These are phyloP conservation scores for Exsudoporus floridanus DNA, from an alignment of 1,284 basidiomycete species.

Conservation along the genomic window DNA sequence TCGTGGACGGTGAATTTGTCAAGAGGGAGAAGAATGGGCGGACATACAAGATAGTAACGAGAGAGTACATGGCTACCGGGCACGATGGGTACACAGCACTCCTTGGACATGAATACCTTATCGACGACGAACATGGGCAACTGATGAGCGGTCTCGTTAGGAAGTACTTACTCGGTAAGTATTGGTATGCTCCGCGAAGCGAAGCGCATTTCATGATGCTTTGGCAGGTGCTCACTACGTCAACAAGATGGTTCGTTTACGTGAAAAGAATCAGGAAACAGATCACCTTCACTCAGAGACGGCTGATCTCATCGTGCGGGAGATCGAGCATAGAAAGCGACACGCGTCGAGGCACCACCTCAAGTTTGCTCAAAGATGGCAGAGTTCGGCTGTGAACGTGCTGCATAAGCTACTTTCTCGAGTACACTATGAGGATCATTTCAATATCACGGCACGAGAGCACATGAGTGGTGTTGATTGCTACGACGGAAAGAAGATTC, in stretches of 20 bases:
- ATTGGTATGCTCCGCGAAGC: neutral
- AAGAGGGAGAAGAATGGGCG: slow-evolving; percentile 53
- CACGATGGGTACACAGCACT: slow-evolving; percentile 82
- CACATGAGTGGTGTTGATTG: slow-evolving; percentile 79
- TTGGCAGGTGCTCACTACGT: slow-evolving; percentile 64
- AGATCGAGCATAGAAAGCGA: slow-evolving; percentile 36
- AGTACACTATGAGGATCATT: slow-evolving; percentile 57
- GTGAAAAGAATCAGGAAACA: slow-evolving; percentile 24
- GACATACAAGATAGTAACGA: slow-evolving; percentile 74
- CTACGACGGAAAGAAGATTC: slow-evolving; percentile 58
- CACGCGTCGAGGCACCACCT: slow-evolving; percentile 10
- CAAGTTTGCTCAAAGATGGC: slow-evolving; percentile 47
- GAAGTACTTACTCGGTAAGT: slow-evolving; percentile 80
- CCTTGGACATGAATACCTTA: slow-evolving; percentile 64
- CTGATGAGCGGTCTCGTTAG: slow-evolving; percentile 82
- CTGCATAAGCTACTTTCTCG: slow-evolving; percentile 50
- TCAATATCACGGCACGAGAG: slow-evolving; percentile 62
- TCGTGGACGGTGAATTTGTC: slow-evolving; percentile 54
- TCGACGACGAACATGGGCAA: slow-evolving; percentile 85
- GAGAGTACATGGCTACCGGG: slow-evolving; percentile 75
- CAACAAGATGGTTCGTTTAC: slow-evolving; percentile 53
- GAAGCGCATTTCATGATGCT: neutral
- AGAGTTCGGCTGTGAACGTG: slow-evolving; percentile 44
- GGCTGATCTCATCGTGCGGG: slow-evolving; percentile 42
- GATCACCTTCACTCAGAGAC: slow-evolving; percentile 45